Evolutionary conservation across 108 stramenopile species (phyloP).

Genomic region (Heterococcus sp.): DNA sequence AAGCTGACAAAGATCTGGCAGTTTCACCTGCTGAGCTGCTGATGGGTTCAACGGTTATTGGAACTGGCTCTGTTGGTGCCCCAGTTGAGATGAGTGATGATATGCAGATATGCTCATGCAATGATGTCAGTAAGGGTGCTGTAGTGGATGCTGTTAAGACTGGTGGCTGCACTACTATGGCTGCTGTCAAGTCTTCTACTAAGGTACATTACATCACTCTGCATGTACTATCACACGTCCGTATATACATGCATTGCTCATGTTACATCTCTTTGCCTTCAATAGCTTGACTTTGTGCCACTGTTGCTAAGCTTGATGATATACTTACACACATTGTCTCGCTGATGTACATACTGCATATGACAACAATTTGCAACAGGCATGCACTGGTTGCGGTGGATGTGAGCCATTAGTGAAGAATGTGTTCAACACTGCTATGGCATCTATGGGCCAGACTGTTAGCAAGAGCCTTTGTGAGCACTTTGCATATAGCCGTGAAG

Average conservation of each 20-base stretch:
- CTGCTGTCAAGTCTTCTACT: slow-evolving; percentile 73
- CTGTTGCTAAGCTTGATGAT: too few relatives aligned
- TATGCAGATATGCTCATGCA: slow-evolving; percentile 84
- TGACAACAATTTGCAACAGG: slow-evolving; percentile 12
- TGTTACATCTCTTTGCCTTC: background rate
- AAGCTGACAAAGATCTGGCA: slow-evolving; percentile 66
- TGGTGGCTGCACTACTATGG: slow-evolving; percentile 71
- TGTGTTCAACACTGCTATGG: slow-evolving; percentile 70
- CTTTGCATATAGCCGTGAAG: slow-evolving; percentile 75
- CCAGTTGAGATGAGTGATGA: slow-evolving; percentile 63
- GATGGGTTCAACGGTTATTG: slow-evolving; percentile 64
- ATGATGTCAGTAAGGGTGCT: slow-evolving; percentile 76
- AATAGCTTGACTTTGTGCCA: too few relatives aligned
- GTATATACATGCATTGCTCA: too few relatives aligned
- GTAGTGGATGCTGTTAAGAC: slow-evolving; percentile 68
- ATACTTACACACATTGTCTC: too few relatives aligned
- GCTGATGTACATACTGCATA: background rate
- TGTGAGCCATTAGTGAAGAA: slow-evolving; percentile 81
- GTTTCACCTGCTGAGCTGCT: slow-evolving; percentile 63
- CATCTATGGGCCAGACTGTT: slow-evolving; percentile 72
- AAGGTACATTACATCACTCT: too few relatives aligned
- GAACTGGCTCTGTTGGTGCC: slow-evolving; percentile 39
- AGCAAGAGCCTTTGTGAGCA: slow-evolving; percentile 83
- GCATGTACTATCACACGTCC: too few relatives aligned
- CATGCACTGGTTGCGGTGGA: slow-evolving; percentile 87